Evolutionary conservation across 352 stramenopile genomes (phyloP), one percentile per base, ranked within the genome.

Genomic region (Phytophthora capsici): DNA sequence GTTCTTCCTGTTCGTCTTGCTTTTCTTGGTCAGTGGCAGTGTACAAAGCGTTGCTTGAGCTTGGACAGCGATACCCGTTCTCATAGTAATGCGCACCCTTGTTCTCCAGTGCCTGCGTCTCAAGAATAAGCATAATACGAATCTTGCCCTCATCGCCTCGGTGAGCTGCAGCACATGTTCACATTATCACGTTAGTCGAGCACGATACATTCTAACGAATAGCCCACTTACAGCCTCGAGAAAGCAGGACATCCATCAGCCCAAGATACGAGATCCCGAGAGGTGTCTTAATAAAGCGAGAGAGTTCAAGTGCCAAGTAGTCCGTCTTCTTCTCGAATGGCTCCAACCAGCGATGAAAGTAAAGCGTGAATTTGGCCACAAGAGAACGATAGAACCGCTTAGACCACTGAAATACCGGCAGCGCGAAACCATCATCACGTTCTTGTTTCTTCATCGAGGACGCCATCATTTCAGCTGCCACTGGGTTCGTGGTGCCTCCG

Each of bases 341-440:
- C 13, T 88, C 77, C 9, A 95, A 74, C 86, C 86, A 95, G 4
- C 71, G 72, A 51, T 93, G 78, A 52, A 93, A 93, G 64, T 93
- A 95, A 7, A 95, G 69, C 60, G 86, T 84, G 62, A 89, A 93
- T 63, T 94, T 95, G 54, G 86, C 84, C 20, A 95, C 78, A 37
- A 95, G 76, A 26, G 84, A 92, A n/a, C 86, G 78, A 57, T 90
- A 93, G 49, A 95, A 92, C 7, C 84, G 73, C 57, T 88, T 87
- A 2, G 84, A 86, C 86, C 86, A 95, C 57, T 92, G 84, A 60
- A 88, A 93, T 38, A 95, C 82, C 2, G 86, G 86, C 16, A 95
- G 52, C 49, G 81, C 78, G 63, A 92, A 95, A 5, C 83, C 84
- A 45, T 95, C 84, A 37, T 93, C 84, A 16, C 82, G 82, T 53